phyloP scores from a whole-genome alignment of 139 green algal genomes.

The Chlamydomonas urium region DNA sequence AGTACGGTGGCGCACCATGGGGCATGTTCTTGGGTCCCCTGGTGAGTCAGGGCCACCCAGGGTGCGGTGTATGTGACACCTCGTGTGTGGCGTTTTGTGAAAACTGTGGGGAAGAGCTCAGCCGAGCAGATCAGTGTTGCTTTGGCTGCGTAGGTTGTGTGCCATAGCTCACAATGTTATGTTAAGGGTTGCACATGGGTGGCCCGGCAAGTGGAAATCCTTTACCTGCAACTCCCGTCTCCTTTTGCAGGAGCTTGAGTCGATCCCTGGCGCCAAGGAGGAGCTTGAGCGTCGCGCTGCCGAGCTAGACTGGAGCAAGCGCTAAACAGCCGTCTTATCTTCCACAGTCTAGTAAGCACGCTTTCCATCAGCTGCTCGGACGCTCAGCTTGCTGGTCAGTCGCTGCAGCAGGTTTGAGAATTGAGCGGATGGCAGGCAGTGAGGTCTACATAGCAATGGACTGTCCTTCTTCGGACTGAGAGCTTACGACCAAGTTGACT shows the following conservation, averaged over 20 bases:
- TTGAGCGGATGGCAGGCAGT: too few relatives aligned
- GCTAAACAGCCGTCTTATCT: too few relatives aligned
- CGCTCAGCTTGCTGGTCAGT: too few relatives aligned
- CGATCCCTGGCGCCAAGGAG: conserved; percentile 48
- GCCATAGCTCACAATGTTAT: not conserved
- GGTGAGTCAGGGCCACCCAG: not conserved
- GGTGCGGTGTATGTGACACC: not conserved
- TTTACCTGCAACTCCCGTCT: not conserved
- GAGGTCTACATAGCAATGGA: too few relatives aligned
- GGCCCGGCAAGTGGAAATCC: not conserved
- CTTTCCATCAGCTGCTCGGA: too few relatives aligned
- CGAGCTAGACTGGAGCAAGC: conserved; percentile 35
- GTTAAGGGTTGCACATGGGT: not conserved
- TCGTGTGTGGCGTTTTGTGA: not conserved
- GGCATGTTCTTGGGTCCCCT: conserved; percentile 84
- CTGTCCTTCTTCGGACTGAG: too few relatives aligned
- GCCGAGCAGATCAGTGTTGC: not conserved
- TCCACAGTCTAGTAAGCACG: too few relatives aligned
- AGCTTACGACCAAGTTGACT: too few relatives aligned
- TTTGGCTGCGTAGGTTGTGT: not conserved
- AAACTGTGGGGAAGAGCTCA: not conserved
- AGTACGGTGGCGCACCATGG: conserved; percentile 90
- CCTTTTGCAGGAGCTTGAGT: conserved; percentile 66
- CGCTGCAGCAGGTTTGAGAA: too few relatives aligned
- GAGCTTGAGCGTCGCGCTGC: conserved; percentile 67